These are phyloP conservation scores for Berberis thunbergii DNA, from an alignment of 164 flowering plant species.

Conservation along the genomic window DNA sequence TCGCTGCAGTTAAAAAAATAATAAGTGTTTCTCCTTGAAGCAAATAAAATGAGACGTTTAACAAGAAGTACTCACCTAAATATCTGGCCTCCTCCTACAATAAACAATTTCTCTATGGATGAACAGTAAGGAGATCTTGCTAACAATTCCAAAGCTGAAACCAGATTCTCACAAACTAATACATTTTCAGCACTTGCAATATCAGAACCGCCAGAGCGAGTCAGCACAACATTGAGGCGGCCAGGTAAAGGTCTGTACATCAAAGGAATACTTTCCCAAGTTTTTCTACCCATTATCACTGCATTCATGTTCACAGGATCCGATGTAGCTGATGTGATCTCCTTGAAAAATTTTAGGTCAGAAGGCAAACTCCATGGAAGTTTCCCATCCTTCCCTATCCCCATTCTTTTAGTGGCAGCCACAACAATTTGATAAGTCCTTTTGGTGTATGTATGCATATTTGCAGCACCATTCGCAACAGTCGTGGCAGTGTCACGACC, in stretches of 20 bases:
- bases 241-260: constrained; percentile 72
- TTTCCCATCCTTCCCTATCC: constrained; percentile 87
- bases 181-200: constrained; percentile 78
- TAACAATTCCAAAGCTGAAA: constrained; percentile 65
- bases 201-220: constrained; percentile 70
- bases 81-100: constrained; percentile 84
- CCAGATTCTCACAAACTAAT: constrained; percentile 64
- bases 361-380: constrained; percentile 84
- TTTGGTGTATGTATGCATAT: constrained; percentile 21
- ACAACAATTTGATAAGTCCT: constrained; percentile 85
- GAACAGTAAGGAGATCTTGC: constrained; percentile 66
- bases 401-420: constrained; percentile 71
- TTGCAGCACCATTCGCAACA: constrained; percentile 30
- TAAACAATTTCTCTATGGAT: constrained; percentile 74
- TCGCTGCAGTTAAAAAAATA: constrained; percentile 22
- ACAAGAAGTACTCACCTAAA: constrained; percentile 29
- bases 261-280: constrained; percentile 86
- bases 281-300: constrained; percentile 87
- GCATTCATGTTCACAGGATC: constrained; percentile 78
- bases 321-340: constrained; percentile 51
- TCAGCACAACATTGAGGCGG: constrained; percentile 82
- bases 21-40: neutral
- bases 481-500: constrained; percentile 7
- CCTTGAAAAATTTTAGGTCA: constrained; percentile 77
- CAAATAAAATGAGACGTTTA: neutral